Percentiles rank a stretch among this genome's conserved stretches.
phyloP scores from a whole-genome alignment of 2,329 filamentous ascomycete species.

The Monilinia vaccinii-corymbosi region DNA sequence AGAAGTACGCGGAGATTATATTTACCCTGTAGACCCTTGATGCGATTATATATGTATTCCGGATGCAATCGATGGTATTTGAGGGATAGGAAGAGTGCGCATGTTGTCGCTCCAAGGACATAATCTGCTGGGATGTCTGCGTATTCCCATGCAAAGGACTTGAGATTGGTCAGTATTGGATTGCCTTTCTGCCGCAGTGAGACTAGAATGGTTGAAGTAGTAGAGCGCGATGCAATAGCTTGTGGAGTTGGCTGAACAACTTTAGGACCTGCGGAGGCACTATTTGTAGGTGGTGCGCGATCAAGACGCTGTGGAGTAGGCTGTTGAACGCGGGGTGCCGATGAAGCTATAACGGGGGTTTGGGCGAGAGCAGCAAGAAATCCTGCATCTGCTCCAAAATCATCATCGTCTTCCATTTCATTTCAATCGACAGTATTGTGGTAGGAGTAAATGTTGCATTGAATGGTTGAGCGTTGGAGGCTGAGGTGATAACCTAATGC shows the following conservation, averaged over 20 bases:
- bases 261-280: constrained; percentile 36
- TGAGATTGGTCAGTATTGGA: constrained; percentile 75
- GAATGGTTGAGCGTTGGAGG: neutral
- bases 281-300: constrained; percentile 34
- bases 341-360: constrained; percentile 28
- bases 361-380: constrained; percentile 48
- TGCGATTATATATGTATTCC: constrained; percentile 94
- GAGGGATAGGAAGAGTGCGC: constrained; percentile 83
- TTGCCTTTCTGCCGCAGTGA: constrained; percentile 93
- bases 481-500: no score
- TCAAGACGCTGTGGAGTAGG: constrained; percentile 49
- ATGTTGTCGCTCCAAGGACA: constrained; percentile 76
- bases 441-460: neutral
- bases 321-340: constrained; percentile 25
- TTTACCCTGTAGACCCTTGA: constrained; percentile 72
- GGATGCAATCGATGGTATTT: constrained; percentile 97
- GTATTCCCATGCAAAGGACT: constrained; percentile 87
- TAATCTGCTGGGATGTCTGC: constrained; percentile 95
- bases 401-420: constrained; percentile 42
- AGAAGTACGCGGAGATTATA: constrained; percentile 82
- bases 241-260: constrained; percentile 85
- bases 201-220: constrained; percentile 75
- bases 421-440: no score
- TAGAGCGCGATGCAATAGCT: constrained; percentile 55
- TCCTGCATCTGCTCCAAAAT: constrained; percentile 47